Conservation (phyloP, 441 rosid species). For the Gossypium aridum region DNA sequence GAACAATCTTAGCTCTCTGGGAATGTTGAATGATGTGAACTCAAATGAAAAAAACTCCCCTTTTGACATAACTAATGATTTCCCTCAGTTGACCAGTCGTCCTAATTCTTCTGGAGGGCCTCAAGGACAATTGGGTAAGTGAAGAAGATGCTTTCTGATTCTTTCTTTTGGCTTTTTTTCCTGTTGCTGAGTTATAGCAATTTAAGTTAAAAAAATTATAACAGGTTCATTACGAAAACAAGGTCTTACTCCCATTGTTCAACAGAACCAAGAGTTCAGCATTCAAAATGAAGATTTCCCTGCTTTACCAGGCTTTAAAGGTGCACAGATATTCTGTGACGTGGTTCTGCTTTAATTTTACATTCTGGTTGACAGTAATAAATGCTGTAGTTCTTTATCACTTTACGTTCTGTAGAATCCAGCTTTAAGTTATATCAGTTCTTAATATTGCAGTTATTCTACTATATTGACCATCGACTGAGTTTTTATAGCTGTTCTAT, state of each 20-base stretch:
- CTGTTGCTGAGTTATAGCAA: slow-evolving; percentile 14
- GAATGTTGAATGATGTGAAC: slow-evolving; percentile 81
- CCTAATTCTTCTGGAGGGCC: slow-evolving; percentile 92
- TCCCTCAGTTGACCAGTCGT: slow-evolving; percentile 84
- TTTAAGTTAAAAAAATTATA: slow-evolving; percentile 1
- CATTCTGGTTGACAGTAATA: background rate
- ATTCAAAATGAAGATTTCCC: slow-evolving; percentile 99
- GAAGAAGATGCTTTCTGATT: slow-evolving; percentile 11
- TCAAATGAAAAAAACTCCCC: slow-evolving; percentile 78
- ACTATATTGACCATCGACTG: background rate
- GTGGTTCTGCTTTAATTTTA: slow-evolving; percentile 2
- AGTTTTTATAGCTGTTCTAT: background rate
- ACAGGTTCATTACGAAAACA: slow-evolving; percentile 84
- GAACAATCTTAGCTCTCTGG: slow-evolving; percentile 80
- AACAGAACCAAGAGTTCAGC: slow-evolving; percentile 98
- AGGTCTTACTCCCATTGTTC: slow-evolving; percentile 86
- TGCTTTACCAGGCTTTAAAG: slow-evolving; percentile 97
- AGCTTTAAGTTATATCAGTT: background rate
- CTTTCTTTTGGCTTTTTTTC: background rate
- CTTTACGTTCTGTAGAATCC: background rate
- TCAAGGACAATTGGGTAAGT: slow-evolving; percentile 91
- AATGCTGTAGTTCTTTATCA: background rate
- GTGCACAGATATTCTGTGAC: slow-evolving; percentile 27
- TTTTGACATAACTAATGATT: slow-evolving; percentile 88
- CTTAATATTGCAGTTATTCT: background rate